These are phyloP conservation scores for Morella rubra DNA, from an alignment of 306 rosid genomes.

Conservation along the genomic window DNA sequence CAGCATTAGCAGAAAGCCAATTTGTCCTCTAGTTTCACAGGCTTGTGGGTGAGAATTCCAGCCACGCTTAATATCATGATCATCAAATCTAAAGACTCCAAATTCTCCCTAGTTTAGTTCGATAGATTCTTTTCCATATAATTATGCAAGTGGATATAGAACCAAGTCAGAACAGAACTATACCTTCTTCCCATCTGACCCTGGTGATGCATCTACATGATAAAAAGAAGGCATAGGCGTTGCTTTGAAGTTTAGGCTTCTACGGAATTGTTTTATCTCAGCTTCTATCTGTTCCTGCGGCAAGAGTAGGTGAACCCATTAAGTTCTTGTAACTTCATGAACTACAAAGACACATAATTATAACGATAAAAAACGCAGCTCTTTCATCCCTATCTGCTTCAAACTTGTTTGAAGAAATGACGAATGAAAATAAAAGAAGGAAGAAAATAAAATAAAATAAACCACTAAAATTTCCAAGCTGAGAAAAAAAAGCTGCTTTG, in stretches of 20 bases:
- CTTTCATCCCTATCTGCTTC: not conserved
- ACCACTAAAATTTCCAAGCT: not conserved
- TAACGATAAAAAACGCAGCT: not conserved
- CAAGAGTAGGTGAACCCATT: slow-evolving; percentile 13
- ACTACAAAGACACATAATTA: not conserved
- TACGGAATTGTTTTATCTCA: slow-evolving; percentile 57
- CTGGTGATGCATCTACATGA: slow-evolving; percentile 30
- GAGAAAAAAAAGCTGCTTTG: not conserved
- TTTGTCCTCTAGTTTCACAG: not conserved
- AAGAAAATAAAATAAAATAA: not conserved
- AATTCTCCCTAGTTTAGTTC: not conserved
- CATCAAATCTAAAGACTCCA: not conserved
- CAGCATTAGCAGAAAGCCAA: not conserved
- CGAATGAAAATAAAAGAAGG: not conserved
- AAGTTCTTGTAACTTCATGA: slow-evolving; percentile 23
- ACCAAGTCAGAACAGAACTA: not conserved
- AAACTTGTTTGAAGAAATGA: not conserved
- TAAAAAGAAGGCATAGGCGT: slow-evolving; percentile 74
- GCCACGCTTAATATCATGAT: not conserved
- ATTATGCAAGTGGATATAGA: not conserved
- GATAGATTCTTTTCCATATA: not conserved
- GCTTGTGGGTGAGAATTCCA: not conserved
- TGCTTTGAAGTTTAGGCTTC: slow-evolving; percentile 71
- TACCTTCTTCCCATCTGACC: slow-evolving; percentile 57
- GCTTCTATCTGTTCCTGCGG: slow-evolving; percentile 63